Evolutionary conservation across 768 basidiomycete species (phyloP), one percentile per base, ranked within the genome.

Genomic region (Trametopsis cervina): DNA sequence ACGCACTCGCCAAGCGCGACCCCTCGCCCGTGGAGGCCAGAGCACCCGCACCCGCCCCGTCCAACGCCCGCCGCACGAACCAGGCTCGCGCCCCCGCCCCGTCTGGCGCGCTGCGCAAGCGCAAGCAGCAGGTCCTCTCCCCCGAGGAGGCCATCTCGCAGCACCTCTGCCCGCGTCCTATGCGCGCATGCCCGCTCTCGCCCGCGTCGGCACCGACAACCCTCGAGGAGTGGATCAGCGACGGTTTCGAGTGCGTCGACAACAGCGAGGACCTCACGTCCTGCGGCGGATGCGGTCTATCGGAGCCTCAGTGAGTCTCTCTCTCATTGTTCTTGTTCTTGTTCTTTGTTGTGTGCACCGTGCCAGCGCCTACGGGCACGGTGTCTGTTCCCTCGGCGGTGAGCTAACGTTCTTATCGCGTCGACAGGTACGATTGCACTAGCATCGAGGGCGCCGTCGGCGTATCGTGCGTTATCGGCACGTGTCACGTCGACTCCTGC

Each of bases 181-280:
- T 60, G 45, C 42, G 40, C 7, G 59, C 50, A 7, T 63, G 62
- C 52, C 59, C 62, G 6, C 51, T 60, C 46, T 22, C 40, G 27
- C 15, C 39, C 22, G 18, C 18, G 41, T 39, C 50, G 11, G 15
- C 48, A 26, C 55, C 59, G 13, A 42, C 27, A 11, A 50, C 52
- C 1, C 44, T 59, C n/a, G 20, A 25, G 33, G 49, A 54, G 37
- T 58, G 54, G 54, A 46, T 60, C 33, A 33, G 37, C 20, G 49
- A 56, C 2, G 63, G 58, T 2, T 60, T 56, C 44, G 63, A 66
- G 46, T 66, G 65, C 39, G 63, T 62, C 11, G 62, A 66, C 27
- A 44, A 60, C 25, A 27, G 29, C 15, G 56, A 54, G 46, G 65
- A 66, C 43, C 54, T 65, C 24, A 44, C 41, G 6, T 59, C 59